Percentiles rank a stretch among this genome's conserved stretches.
Conservation (phyloP, 495 filamentous ascomycete species). For the Hypoxylon crocopeplum region DNA sequence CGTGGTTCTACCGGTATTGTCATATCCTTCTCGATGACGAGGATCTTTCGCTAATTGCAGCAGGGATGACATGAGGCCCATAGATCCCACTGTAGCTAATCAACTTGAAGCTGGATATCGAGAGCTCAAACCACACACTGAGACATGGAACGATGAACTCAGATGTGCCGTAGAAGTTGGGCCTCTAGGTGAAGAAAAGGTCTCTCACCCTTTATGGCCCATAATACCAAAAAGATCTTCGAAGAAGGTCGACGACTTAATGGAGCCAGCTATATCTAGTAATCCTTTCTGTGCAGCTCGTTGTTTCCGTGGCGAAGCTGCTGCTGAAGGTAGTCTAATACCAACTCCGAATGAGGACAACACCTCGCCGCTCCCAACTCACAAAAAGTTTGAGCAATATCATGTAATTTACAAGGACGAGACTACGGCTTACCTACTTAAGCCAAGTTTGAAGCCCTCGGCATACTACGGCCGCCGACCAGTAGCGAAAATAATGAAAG, state of each 20-base stretch:
- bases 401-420: constrained; percentile 85
- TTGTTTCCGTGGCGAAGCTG: constrained; percentile 62
- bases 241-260: constrained; percentile 44
- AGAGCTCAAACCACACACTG: constrained; percentile 85
- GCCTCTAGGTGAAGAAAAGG: constrained; percentile 87
- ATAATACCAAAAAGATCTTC: constrained; percentile 53
- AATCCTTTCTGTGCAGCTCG: constrained; percentile 61
- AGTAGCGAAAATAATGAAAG: constrained; percentile 83
- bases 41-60: constrained; percentile 14
- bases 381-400: constrained; percentile 65
- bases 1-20: constrained; percentile 86
- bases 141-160: constrained; percentile 93
- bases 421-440: constrained; percentile 77
- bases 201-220: constrained; percentile 82
- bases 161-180: constrained; percentile 91
- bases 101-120: constrained; percentile 87
- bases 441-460: constrained; percentile 80
- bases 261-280: constrained; percentile 57
- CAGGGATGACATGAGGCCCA: constrained; percentile 84
- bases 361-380: constrained; percentile 35
- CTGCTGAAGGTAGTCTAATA: constrained; percentile 57
- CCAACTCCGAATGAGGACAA: constrained; percentile 50
- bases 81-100: constrained; percentile 89
- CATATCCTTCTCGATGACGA: neutral
- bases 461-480: constrained; percentile 79